Evolutionary conservation across 2,329 filamentous ascomycete species (phyloP).

Genomic region (Fusarium guadeloupense): DNA sequence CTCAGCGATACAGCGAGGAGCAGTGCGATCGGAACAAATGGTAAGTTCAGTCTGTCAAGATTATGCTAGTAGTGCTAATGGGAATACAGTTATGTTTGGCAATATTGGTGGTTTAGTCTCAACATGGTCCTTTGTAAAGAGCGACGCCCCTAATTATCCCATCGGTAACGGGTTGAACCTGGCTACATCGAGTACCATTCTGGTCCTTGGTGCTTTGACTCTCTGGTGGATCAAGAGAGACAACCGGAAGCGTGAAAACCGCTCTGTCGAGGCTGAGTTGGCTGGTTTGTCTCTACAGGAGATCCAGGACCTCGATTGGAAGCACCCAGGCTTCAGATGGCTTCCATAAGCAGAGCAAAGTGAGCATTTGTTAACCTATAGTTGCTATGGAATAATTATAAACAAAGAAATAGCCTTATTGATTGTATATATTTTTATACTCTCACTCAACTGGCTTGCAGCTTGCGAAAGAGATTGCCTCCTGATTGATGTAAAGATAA

Average conservation of each 20-base stretch:
- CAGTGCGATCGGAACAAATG: slow-evolving; percentile 69
- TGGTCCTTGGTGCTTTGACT: slow-evolving; percentile 57
- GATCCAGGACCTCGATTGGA: slow-evolving; percentile 71
- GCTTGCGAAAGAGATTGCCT: no score
- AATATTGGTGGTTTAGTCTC: slow-evolving; percentile 73
- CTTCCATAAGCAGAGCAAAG: not conserved
- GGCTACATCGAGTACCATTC: slow-evolving; percentile 61
- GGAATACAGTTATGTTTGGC: slow-evolving; percentile 67
- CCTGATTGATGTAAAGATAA: no score
- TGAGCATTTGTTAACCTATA: not conserved
- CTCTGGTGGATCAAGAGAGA: slow-evolving; percentile 69
- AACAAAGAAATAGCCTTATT: no score
- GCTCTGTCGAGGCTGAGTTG: slow-evolving; percentile 55
- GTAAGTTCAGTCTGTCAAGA: not conserved
- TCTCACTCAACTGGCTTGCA: no score
- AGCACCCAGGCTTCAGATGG: slow-evolving; percentile 73
- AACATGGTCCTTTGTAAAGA: slow-evolving; percentile 71
- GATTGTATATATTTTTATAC: no score
- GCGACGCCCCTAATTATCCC: slow-evolving; percentile 70
- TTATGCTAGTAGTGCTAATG: not conserved
- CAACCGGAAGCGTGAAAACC: slow-evolving; percentile 56
- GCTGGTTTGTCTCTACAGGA: slow-evolving; percentile 61
- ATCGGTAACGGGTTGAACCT: slow-evolving; percentile 78
- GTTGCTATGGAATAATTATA: no score
- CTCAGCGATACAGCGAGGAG: slow-evolving; percentile 75